Evolutionary conservation across 331 rosid species (phyloP).

Genomic region (Spiraea crenata): DNA sequence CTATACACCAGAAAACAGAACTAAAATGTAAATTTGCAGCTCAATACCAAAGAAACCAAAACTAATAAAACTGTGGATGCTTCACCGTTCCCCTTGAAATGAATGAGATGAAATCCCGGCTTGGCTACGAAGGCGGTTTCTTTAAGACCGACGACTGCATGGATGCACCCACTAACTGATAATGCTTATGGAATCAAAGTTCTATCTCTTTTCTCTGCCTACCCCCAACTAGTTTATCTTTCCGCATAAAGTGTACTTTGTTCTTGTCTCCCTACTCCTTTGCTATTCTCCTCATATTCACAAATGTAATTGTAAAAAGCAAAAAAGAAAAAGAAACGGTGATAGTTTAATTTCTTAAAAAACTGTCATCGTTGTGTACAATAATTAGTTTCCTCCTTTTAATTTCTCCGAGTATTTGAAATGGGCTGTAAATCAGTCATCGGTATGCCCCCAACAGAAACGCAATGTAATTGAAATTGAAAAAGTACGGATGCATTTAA

Average conservation of each 20-base stretch:
- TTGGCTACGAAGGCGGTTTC: slow-evolving; percentile 13
- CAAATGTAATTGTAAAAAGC: slow-evolving; percentile 8
- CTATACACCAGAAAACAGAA: not conserved
- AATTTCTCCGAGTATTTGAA: too few relatives aligned
- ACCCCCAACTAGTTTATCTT: not conserved
- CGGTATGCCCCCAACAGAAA: too few relatives aligned
- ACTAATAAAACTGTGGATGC: not conserved
- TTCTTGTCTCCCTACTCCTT: slow-evolving; percentile 16
- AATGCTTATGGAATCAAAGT: slow-evolving; percentile 22
- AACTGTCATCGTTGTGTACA: not conserved
- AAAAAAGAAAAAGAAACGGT: not conserved
- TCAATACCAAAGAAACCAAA: not conserved
- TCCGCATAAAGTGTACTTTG: slow-evolving; percentile 29
- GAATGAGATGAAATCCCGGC: slow-evolving; percentile 17
- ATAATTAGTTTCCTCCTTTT: not conserved
- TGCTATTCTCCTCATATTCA: not conserved
- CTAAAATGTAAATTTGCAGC: slow-evolving; percentile 13
- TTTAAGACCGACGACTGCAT: slow-evolving; percentile 13
- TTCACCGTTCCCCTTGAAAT: not conserved
- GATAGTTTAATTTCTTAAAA: not conserved
- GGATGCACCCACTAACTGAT: slow-evolving; percentile 11
- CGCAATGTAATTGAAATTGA: too few relatives aligned
- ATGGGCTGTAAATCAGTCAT: too few relatives aligned
- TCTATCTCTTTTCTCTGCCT: not conserved
- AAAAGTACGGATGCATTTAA: too few relatives aligned